phyloP scores from a whole-genome alignment of 148 eudicot species.

The Suaeda aralocaspica region DNA sequence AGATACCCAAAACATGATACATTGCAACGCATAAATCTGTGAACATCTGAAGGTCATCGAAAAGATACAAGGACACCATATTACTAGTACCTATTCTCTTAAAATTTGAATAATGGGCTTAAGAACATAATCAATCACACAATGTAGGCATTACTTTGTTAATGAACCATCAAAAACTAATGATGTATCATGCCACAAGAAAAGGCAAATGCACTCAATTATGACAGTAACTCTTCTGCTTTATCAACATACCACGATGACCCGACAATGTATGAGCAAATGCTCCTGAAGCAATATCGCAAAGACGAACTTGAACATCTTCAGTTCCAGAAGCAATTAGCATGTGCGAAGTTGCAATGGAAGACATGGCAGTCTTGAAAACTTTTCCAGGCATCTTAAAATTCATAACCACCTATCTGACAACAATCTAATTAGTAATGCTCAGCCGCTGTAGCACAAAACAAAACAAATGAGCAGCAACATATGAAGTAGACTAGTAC shows the following conservation, averaged over 20 bases:
- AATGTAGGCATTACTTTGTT: not conserved
- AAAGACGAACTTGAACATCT: conserved; percentile 99
- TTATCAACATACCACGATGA: conserved; percentile 76
- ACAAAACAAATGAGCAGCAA: not conserved
- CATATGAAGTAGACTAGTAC: conserved; percentile 26
- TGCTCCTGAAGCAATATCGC: conserved; percentile 97
- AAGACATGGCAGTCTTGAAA: conserved; percentile 80
- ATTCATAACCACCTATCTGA: conserved; percentile 62
- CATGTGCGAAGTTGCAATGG: conserved; percentile 88
- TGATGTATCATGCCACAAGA: not conserved
- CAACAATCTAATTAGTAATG: conserved; percentile 6
- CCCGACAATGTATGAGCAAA: conserved; percentile 97
- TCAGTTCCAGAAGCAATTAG: conserved; percentile 91
- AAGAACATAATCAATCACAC: not conserved
- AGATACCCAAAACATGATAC: no score
- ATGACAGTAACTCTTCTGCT: not conserved
- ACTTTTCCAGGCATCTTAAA: conserved; percentile 99
- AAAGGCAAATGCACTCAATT: not conserved
- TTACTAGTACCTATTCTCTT: not conserved
- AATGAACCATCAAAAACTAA: not conserved
- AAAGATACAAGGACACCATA: not conserved
- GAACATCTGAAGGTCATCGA: not conserved
- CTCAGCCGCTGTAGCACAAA: conserved; percentile 1
- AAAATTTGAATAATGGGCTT: not conserved
- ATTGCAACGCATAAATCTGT: no score